Base-by-base conservation (phyloP, 768 basidiomycete species). In the Tricholomella constricta region DNA sequence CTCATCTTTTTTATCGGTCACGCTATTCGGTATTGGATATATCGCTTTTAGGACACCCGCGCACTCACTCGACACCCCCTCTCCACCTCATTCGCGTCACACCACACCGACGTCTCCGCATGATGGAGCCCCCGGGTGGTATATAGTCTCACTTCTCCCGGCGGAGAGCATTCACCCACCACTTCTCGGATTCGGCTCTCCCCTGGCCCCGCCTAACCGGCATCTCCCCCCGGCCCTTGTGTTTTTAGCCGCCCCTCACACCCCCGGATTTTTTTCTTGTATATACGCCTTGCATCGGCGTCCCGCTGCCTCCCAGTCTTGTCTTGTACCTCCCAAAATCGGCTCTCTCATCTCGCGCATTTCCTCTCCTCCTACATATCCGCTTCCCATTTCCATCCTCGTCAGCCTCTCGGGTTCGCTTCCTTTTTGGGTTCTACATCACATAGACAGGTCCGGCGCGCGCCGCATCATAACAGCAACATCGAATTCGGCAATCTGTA, bases 1-100 rank as follows among this genome's bases (percentile, higher is more conserved):
- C 22, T 50, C 45, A 22, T 14, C 14, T 29, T 54, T 35, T 44
- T 10, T 11, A 25, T 27, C 15, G 41, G 53, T 51, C 42, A 44
- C 36, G 20, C 12, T 25, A 53, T 38, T 46, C 54, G 51, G 52
- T 50, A 53, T 55, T 46, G 62, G 62, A 55, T 56, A 54, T 52
- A 36, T 35, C 25, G 46, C 47, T 35, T 49, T 34, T 48, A 52
- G 62, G 62, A 63, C 62, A 61, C 57, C 60, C 62, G 46, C 62
- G 51, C 58, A 40, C 41, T 36, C 41, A n/a, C 15, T 51, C 48
- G 20, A 22, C 40, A 12, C 26, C 27, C 26, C 37, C 19, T 50
- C n/a, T 43, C 26, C 41, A 32, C 29, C 35, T 44, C 22, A 22
- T 23, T 22, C 25, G 42, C 42, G 26, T 15, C 41, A 25, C 17